Evolutionary conservation across 1,284 basidiomycete species (phyloP).

Genomic region (Microbotryomycetes sp.): DNA sequence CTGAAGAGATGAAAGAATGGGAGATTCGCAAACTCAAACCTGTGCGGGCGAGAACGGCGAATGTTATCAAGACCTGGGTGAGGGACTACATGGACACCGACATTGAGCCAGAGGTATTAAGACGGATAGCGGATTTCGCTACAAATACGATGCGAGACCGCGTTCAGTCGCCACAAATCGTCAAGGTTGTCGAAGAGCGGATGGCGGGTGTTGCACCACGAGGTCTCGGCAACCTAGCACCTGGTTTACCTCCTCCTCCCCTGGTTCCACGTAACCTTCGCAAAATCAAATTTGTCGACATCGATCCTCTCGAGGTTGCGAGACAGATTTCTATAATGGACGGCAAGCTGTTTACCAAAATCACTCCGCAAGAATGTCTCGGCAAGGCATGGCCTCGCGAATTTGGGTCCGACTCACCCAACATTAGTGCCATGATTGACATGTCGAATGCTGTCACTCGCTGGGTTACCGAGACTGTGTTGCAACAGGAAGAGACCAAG

Average conservation of each 20-base stretch:
- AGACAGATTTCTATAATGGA: constrained; percentile 93
- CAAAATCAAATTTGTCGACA: constrained; percentile 75
- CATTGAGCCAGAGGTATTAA: constrained; percentile 33
- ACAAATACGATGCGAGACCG: constrained; percentile 37
- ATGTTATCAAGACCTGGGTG: constrained; percentile 44
- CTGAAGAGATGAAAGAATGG: constrained; percentile 71
- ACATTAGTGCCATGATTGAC: constrained; percentile 83
- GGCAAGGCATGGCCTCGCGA: constrained; percentile 45
- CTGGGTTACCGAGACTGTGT: constrained; percentile 88
- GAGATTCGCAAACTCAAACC: constrained; percentile 78
- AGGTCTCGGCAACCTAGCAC: constrained; percentile 35
- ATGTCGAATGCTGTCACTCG: constrained; percentile 84
- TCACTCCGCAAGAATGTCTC: constrained; percentile 85
- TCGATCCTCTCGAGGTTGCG: constrained; percentile 84
- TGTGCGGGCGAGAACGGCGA: constrained; percentile 56
- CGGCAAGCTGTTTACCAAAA: constrained; percentile 75
- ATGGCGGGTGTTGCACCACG: constrained; percentile 33
- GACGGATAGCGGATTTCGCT: constrained; percentile 40
- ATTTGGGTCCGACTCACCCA: constrained; percentile 47
- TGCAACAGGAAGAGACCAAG: constrained; percentile 76
- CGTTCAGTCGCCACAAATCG: constrained; percentile 37
- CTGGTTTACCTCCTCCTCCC: constrained; percentile 53
- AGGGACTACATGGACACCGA: constrained; percentile 43
- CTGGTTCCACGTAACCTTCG: constrained; percentile 66
- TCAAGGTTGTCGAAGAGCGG: constrained; percentile 40